Evolutionary conservation across 208 protist species (phyloP).

Genomic region (Acanthamoeba rhysodes): DNA sequence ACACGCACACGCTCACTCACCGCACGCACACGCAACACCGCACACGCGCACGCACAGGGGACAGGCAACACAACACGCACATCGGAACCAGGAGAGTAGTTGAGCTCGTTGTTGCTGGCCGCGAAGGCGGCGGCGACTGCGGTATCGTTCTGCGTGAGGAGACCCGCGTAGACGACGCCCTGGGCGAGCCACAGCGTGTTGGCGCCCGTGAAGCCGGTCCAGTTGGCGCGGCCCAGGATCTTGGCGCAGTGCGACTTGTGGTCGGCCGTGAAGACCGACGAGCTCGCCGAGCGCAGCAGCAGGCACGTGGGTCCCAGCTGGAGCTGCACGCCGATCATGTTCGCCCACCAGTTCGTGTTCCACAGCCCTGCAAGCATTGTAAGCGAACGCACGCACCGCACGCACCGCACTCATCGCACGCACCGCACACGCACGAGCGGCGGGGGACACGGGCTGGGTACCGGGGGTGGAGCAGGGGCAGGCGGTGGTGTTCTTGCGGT

Average conservation of each 20-base stretch:
- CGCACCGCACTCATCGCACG: background rate
- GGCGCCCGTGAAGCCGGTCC: constrained; percentile 24
- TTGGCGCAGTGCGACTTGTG: background rate
- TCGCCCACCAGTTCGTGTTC: constrained; percentile 21
- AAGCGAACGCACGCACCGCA: background rate
- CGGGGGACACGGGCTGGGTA: background rate
- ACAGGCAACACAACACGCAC: background rate
- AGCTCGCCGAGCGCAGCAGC: background rate
- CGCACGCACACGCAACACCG: background rate
- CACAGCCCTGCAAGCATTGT: background rate
- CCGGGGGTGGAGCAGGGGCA: constrained; percentile 20
- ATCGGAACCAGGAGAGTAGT: background rate
- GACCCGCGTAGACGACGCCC: constrained; percentile 11
- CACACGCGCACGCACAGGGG: no score
- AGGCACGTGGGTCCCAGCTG: background rate
- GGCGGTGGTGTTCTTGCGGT: background rate
- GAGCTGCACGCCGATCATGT: constrained; percentile 65
- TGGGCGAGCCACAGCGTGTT: constrained; percentile 55
- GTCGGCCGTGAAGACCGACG: background rate
- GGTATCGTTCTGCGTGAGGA: background rate
- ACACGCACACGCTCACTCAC: background rate
- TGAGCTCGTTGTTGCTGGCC: constrained; percentile 6
- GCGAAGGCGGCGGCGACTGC: background rate
- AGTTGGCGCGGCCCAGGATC: constrained; percentile 33
- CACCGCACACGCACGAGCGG: background rate